Conservation (phyloP, 768 basidiomycete species). For the Lentinula sp. region DNA sequence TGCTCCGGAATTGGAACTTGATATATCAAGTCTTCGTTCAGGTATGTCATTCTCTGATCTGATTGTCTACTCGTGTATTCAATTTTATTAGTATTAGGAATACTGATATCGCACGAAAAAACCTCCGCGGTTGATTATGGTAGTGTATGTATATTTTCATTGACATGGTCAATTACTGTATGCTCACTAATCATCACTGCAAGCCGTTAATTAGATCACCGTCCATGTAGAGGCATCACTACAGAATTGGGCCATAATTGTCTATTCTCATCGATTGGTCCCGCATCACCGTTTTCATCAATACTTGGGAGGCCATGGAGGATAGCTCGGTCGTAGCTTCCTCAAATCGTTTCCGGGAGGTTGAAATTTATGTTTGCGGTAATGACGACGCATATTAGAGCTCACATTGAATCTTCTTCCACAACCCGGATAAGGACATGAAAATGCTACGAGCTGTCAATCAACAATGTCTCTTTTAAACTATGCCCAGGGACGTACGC, state of each 20-base stretch:
- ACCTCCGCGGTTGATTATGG: neutral
- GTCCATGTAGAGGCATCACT: neutral
- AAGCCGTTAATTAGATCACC: neutral
- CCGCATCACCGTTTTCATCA: neutral
- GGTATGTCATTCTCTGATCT: neutral
- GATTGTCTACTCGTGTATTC: too few relatives aligned
- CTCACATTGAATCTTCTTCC: conserved; percentile 78
- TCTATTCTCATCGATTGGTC: neutral
- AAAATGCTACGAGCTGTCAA: conserved; percentile 42
- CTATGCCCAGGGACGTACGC: conserved; percentile 34
- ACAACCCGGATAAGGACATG: conserved; percentile 69
- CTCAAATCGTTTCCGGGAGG: neutral
- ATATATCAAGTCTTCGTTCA: neutral
- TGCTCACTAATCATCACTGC: neutral
- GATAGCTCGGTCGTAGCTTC: neutral
- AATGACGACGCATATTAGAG: conserved; percentile 80
- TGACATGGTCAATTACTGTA: too few relatives aligned
- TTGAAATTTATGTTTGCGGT: conserved; percentile 49
- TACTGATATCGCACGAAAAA: neutral
- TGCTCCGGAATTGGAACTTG: neutral
- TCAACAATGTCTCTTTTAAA: neutral
- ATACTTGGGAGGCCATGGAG: neutral
- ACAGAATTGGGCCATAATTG: neutral
- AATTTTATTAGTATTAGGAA: neutral
- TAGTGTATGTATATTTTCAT: neutral